Base-by-base conservation (phyloP, 305 asterid genomes). In the Salvia sclarea region DNA sequence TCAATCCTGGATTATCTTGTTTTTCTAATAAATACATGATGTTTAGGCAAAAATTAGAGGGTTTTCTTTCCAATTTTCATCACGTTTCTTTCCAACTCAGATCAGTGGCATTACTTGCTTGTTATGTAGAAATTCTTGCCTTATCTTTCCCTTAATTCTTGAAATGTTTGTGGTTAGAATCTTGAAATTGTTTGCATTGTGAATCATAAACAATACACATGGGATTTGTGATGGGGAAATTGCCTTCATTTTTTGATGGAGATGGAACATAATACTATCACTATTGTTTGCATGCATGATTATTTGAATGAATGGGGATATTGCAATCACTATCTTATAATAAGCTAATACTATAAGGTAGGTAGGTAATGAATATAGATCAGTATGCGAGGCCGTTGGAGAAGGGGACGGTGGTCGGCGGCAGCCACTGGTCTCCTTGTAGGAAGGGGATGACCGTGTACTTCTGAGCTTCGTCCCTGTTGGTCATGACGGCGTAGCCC, bases 1-100 rank as follows among this genome's bases (percentile, higher is more conserved):
- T 61, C 74, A 43, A 57, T 68, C 54, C 59, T 62, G 53, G 74
- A 55, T 70, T 48, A 10, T 54, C 66, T 53, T 43, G 69, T 30
- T 72, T 64, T 56, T n/a, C 47, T 16, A 74, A 70, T 64, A 75
- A 53, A 65, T 53, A 31, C 38, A 22, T 35, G 58, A 22, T 35
- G 58, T 54, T 28, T 56, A 11, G 24, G 24, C 10, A 45, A 47
- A 50, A 38, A 17, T 37, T 38, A 18, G 2, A 13, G 52, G 21
- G 33, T 60, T 2, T 22, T 25, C 33, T 14, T 55, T 56, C 41
- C 43, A 6, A 28, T 2, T 6, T 45, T 16, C 8, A 49, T 35
- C 41, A 13, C 30, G 20, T 49, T 49, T 49, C 22, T 21, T 16
- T 45, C 52, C 52, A 45, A n/a, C 52, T 25, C 4, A 25, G 30